Conservation (phyloP, 2,329 filamentous ascomycete genomes). For the Neodidymelliopsis sp. region DNA sequence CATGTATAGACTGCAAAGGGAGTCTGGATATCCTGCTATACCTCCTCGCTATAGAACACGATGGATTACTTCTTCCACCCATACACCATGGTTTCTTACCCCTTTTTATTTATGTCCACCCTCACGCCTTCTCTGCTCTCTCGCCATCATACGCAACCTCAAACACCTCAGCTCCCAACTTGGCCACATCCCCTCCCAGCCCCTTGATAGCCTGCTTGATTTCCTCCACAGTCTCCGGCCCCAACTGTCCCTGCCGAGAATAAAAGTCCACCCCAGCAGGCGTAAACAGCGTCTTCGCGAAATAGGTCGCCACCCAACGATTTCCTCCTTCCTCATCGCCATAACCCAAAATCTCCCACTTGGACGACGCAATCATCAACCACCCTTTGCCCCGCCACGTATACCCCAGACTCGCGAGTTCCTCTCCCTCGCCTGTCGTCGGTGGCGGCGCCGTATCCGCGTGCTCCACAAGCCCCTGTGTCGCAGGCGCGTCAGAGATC, state of each 20-base stretch:
- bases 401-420: constrained; percentile 50
- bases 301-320: constrained; percentile 82
- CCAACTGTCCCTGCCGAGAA: constrained; percentile 66
- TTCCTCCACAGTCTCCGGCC: constrained; percentile 61
- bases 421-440: constrained; percentile 34
- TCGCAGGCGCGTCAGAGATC: no score
- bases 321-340: constrained; percentile 64
- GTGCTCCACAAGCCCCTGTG: no score
- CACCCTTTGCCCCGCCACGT: constrained; percentile 80
- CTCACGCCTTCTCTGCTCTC: constrained; percentile 18
- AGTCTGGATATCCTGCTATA: no score
- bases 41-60: no score
- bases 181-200: constrained; percentile 61
- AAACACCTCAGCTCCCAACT: constrained; percentile 61
- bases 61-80: no score
- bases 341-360: constrained; percentile 85
- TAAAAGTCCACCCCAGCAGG: constrained; percentile 84
- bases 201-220: constrained; percentile 64
- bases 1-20: no score
- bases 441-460: no score
- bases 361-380: constrained; percentile 73
- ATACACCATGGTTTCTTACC: no score
- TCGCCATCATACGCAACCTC: constrained; percentile 47
- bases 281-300: constrained; percentile 83
- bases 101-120: no score